Base-by-base conservation (phyloP, 2,329 filamentous ascomycete genomes). In the Onygena corvina region DNA sequence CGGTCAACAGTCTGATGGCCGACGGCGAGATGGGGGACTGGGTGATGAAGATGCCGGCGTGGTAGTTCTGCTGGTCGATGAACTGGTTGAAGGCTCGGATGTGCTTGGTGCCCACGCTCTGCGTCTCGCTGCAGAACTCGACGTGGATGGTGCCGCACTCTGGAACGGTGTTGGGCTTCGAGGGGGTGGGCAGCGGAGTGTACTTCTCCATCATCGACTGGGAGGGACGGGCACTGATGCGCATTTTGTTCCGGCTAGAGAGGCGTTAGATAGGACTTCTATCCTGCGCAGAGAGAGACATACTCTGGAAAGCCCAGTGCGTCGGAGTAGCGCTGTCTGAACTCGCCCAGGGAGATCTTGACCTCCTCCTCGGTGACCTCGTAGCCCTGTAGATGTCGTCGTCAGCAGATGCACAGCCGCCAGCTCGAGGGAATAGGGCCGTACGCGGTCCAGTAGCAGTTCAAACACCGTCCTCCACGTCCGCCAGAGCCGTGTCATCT, bases 381-480 rank as follows among this genome's bases (percentile, higher is more conserved):
- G 71, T 98, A 98, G 60, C 93, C 92, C 89, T 95, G 66, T 36
- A 14, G 16, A 21, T 8, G 25, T 38, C 16, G 14, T 40, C 29
- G 40, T 45, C 16, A 45, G 40, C 14, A 30, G 14, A 44, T 3
- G 48, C 18, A 30, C 12, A 30, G n/a, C 25, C 4, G 14, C n/a
- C 21, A 20, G 42, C 7, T 45, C 5, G 48, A 4, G n/a, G 14
- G 9, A 16, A 16, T 33, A 14, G 31, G 36, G 14, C 21, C 84
- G 60, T 78, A 94, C 89, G 66, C 90, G 74, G 67, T 96, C 92
- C 54, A 78, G 75, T 59, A 92, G 83, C 90, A 98, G 94, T 75
- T 98, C 86, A 68, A 94, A 87, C 45, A 88, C 81, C 6, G 92
- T 98, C 68, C 81, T 81, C 80, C 86, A 93, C 60, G 89, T 87